Conservation (phyloP, 306 rosid genomes). For the Purshia tridentata region DNA sequence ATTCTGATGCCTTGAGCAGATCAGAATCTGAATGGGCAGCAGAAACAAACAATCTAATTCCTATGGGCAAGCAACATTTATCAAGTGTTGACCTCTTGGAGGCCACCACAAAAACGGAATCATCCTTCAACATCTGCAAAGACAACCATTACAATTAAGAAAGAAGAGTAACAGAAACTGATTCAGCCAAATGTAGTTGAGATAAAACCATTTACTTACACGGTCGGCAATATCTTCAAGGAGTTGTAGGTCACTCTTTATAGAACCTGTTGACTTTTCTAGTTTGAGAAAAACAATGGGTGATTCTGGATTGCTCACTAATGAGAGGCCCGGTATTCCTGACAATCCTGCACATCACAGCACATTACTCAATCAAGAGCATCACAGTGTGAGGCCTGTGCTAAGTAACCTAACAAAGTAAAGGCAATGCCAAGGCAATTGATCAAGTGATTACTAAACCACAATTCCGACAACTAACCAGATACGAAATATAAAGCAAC, state of each 20-base stretch:
- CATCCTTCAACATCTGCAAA: conserved; percentile 72
- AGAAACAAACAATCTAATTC: conserved; percentile 78
- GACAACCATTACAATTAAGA: conserved; percentile 17
- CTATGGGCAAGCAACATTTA: conserved; percentile 72
- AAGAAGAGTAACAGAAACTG: conserved; percentile 3
- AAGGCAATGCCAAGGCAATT: conserved; percentile 1
- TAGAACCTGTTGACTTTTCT: conserved; percentile 67
- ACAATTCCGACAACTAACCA: background rate
- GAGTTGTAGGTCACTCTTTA: conserved; percentile 56
- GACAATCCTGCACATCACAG: conserved; percentile 58
- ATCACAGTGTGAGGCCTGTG: background rate
- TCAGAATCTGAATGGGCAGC: conserved; percentile 82
- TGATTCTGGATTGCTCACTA: conserved; percentile 78
- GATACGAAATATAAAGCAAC: background rate
- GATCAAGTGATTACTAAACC: conserved; percentile 3
- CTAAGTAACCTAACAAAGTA: conserved; percentile 1
- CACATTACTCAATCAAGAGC: conserved; percentile 12
- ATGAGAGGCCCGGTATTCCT: conserved; percentile 50
- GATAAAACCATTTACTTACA: conserved; percentile 48
- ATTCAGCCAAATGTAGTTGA: conserved; percentile 3
- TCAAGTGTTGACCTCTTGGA: conserved; percentile 83
- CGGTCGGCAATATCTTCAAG: conserved; percentile 66
- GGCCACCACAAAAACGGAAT: conserved; percentile 60
- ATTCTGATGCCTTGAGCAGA: conserved; percentile 64
- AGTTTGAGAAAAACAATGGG: conserved; percentile 82